Conservation (phyloP, 2,329 filamentous ascomycete species). For the Trichoderma afroharzianum region DNA sequence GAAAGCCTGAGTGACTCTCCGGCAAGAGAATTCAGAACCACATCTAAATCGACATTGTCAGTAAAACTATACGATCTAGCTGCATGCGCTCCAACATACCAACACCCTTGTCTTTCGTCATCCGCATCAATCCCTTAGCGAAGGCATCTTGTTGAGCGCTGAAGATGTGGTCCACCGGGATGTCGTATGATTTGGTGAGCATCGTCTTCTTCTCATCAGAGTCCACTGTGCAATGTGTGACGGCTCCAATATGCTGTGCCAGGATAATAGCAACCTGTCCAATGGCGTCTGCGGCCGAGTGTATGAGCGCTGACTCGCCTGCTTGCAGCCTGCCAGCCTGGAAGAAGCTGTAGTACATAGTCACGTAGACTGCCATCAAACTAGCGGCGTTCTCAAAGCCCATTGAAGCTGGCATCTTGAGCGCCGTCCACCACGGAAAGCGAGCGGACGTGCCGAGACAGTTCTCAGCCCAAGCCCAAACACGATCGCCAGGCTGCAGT, state of each 20-base stretch:
- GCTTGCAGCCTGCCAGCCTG: slow-evolving; percentile 24
- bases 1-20: background rate
- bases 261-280: slow-evolving; percentile 31
- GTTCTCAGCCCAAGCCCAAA: background rate
- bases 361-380: background rate
- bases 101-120: background rate
- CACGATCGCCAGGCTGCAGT: background rate
- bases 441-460: background rate
- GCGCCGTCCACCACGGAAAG: background rate
- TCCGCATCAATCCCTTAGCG: background rate
- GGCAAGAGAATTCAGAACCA: background rate
- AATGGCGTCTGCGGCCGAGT: slow-evolving; percentile 29
- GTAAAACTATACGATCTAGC: no score
- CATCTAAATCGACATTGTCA: no score
- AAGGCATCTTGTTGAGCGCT: background rate
- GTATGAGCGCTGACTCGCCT: slow-evolving; percentile 33
- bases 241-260: slow-evolving; percentile 22
- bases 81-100: background rate
- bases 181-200: no score
- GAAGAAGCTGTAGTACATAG: no score
- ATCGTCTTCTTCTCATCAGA: no score
- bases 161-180: background rate
- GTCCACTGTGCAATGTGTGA: background rate
- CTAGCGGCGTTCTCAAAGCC: background rate
- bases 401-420: background rate